Evolutionary conservation across 495 filamentous ascomycete species (phyloP), one percentile per base, ranked within the genome.

Genomic region (Xanthoparmelia taractica): DNA sequence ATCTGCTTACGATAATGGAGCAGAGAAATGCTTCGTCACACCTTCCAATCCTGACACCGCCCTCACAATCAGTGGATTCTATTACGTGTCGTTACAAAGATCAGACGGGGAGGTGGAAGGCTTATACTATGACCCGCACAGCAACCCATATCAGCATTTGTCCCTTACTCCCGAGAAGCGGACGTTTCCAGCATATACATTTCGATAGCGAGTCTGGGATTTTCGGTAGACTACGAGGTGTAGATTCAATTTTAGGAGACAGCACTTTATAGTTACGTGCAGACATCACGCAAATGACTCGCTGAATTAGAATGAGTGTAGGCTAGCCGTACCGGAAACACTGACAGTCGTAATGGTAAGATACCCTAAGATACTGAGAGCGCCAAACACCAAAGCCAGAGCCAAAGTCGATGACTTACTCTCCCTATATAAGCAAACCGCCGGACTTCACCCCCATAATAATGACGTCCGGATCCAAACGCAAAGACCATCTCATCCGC

Each of bases 21-120:
- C 41, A 85, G 83, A 90, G 73, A 84, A 85, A 68, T 88, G 87
- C 68, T 90, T 90, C 73, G 84, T 90, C 63, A 85, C 82, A 4
- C 84, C 83, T 7, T 78, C 78, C 63, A 79, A 82, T 50, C 74
- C 79, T 37, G 76, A 79, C 62, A 77, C 79, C 68, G 82, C 84
- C 45, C 80, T 91, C 25, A 91, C 87, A 11, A 91, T 91, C 58
- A 84, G 80, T 58, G 87, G 87, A 7, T 91, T 91, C 71, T 91
- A 91, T 68, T 91, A 89, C 70, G 80, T 89, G 29, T 85, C 84
- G 57, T 71, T 91, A 61, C 73, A 79, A 57, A 77, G 87, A 47
- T 76, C 77, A 38, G 80, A 81, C 67, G 87, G 87, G 27, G 75
- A 76, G 33, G 78, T 90, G 41, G 85, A 88, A 66, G 87, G 87